Conservation (phyloP, 2,329 filamentous ascomycete species). For the Aureobasidium zeae region DNA sequence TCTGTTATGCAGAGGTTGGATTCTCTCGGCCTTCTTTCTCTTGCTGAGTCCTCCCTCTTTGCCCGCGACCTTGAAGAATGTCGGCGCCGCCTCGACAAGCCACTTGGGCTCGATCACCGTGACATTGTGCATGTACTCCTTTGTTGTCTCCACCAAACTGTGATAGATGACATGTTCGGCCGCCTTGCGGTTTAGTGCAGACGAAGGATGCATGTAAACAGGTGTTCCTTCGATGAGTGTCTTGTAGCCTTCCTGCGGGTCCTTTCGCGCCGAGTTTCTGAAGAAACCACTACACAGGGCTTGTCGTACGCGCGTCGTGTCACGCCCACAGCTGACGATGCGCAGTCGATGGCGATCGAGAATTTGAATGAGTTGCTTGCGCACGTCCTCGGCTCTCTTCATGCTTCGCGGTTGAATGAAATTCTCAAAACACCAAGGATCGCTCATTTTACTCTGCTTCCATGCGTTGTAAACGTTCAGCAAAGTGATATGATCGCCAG, state of each 20-base stretch:
- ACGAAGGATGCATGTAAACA: constrained; percentile 87
- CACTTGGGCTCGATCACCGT: constrained; percentile 89
- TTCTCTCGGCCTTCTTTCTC: constrained; percentile 85
- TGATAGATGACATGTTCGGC: constrained; percentile 96
- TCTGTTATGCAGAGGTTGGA: constrained; percentile 89
- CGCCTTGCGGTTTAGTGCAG: constrained; percentile 87
- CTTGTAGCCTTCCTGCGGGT: constrained; percentile 94
- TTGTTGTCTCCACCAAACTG: constrained; percentile 79
- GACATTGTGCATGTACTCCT: constrained; percentile 97
- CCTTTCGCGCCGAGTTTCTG: constrained; percentile 87
- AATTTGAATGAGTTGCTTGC: constrained; percentile 84
- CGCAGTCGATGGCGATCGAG: constrained; percentile 84
- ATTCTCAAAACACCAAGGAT: constrained; percentile 94
- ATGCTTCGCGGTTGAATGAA: constrained; percentile 91
- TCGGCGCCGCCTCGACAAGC: constrained; percentile 93
- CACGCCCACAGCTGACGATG: constrained; percentile 73
- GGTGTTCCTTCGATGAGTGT: constrained; percentile 91
- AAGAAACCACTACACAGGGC: constrained; percentile 92
- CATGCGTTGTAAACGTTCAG: constrained; percentile 97
- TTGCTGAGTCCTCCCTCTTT: constrained; percentile 72
- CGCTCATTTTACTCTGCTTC: constrained; percentile 74
- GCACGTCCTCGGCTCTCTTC: constrained; percentile 80
- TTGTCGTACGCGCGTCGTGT: constrained; percentile 79
- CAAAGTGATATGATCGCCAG: constrained; percentile 87
- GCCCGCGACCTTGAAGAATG: constrained; percentile 94